phyloP scores from a whole-genome alignment of 2,329 filamentous ascomycete genomes.

The Penicillium olsonii region DNA sequence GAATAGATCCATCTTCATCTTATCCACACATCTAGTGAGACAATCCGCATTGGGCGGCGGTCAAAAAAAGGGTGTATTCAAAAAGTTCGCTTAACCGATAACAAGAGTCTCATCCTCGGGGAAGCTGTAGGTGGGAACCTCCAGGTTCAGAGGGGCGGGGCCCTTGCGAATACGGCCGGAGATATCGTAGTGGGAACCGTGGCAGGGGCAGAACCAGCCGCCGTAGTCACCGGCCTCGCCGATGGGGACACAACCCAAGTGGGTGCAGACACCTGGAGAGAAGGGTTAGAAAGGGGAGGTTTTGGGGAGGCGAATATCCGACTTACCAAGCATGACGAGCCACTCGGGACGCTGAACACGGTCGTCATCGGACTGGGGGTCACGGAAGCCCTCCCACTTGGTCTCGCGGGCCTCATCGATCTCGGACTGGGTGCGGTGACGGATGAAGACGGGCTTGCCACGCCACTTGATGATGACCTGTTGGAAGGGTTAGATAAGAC shows the following conservation, averaged over 20 bases:
- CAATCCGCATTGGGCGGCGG: constrained; percentile 7
- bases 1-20: constrained; percentile 17
- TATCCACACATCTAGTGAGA: constrained; percentile 19
- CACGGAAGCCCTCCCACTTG: constrained; percentile 79
- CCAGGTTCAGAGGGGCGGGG: constrained; percentile 94
- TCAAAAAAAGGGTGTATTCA: constrained; percentile 13
- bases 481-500: constrained; percentile 18
- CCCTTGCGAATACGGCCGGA: constrained; percentile 97
- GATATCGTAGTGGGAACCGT: constrained; percentile 99
- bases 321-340: constrained; percentile 93
- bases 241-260: constrained; percentile 98
- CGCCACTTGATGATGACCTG: constrained; percentile 99
- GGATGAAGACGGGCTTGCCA: constrained; percentile 99
- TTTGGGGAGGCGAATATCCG: neutral
- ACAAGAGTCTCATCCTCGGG: constrained; percentile 83
- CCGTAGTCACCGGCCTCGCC: constrained; percentile 97
- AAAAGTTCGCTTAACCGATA: constrained; percentile 73
- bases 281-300: neutral
- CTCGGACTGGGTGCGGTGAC: constrained; percentile 90
- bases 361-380: constrained; percentile 86
- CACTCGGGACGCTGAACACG: constrained; percentile 98
- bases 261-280: constrained; percentile 88
- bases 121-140: constrained; percentile 92
- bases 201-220: constrained; percentile 99
- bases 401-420: constrained; percentile 92